Evolutionary conservation across 345 rosid species (phyloP).

Genomic region (Salix suchowensis): DNA sequence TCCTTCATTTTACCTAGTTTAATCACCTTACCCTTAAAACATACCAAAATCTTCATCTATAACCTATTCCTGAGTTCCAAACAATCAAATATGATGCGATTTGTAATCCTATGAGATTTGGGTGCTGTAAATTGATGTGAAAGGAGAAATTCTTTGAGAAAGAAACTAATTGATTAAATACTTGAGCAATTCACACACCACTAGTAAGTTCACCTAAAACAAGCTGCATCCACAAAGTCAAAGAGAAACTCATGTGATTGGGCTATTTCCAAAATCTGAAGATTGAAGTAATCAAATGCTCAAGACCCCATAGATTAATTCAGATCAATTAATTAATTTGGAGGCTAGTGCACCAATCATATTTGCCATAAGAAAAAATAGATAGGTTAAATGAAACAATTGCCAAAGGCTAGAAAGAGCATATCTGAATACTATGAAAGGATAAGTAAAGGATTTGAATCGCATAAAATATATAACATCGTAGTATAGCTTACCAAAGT

Average conservation of each 20-base stretch:
- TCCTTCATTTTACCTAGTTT: neutral
- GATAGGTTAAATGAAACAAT: neutral
- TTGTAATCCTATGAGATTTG: neutral
- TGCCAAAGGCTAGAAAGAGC: neutral
- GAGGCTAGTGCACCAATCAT: neutral
- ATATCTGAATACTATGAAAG: neutral
- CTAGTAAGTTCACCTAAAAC: conserved; percentile 50
- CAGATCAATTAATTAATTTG: neutral
- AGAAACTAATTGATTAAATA: neutral
- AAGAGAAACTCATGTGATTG: no score
- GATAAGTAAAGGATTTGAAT: neutral
- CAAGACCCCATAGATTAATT: neutral
- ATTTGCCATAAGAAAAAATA: neutral
- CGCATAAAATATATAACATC: neutral
- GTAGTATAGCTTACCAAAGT: conserved; percentile 40
- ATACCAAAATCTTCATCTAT: neutral
- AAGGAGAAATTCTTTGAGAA: conserved; percentile 13
- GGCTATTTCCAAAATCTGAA: conserved; percentile 44
- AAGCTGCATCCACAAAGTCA: conserved; percentile 53
- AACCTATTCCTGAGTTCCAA: neutral
- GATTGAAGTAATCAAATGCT: neutral
- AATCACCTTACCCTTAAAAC: neutral
- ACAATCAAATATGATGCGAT: neutral
- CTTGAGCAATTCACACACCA: neutral
- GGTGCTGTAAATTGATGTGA: conserved; percentile 36